Evolutionary conservation across 805 yeast species (phyloP).

Genomic region (Cyberlindnera maritima): DNA sequence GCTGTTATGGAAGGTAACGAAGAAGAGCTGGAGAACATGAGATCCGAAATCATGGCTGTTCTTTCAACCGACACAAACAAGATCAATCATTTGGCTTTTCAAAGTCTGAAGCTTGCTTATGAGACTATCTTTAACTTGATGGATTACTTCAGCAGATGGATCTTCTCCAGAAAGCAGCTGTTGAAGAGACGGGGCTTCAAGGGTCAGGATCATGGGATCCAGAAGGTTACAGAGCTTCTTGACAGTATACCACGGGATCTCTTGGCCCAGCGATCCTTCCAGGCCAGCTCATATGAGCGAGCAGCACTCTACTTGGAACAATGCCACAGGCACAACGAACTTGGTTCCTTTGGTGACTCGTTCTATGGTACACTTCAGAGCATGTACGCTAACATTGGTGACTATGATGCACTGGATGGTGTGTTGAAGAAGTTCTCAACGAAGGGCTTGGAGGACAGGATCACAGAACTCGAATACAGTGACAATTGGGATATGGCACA

Average conservation of each 20-base stretch:
- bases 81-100: conserved; percentile 52
- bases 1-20: conserved; percentile 46
- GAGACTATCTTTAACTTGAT: conserved; percentile 73
- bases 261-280: conserved; percentile 75
- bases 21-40: conserved; percentile 41
- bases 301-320: conserved; percentile 85
- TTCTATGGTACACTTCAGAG: conserved; percentile 57
- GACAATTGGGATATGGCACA: conserved; percentile 87
- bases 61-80: conserved; percentile 45
- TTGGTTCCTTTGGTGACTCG: conserved; percentile 32
- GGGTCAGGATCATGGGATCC: conserved; percentile 30
- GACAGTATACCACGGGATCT: conserved; percentile 59
- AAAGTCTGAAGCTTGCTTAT: conserved; percentile 61
- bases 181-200: conserved; percentile 21
- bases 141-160: conserved; percentile 85
- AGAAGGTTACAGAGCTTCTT: conserved; percentile 46
- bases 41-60: conserved; percentile 58
- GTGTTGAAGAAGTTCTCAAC: conserved; percentile 70
- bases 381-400: conserved; percentile 85
- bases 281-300: conserved; percentile 82
- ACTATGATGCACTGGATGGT: conserved; percentile 88
- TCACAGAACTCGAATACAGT: conserved; percentile 77
- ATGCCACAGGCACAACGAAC: conserved; percentile 45
- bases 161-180: conserved; percentile 23
- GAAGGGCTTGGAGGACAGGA: conserved; percentile 67